phyloP scores from a whole-genome alignment of 192 early-diverging fungal genomes.

The Podila horticola region DNA sequence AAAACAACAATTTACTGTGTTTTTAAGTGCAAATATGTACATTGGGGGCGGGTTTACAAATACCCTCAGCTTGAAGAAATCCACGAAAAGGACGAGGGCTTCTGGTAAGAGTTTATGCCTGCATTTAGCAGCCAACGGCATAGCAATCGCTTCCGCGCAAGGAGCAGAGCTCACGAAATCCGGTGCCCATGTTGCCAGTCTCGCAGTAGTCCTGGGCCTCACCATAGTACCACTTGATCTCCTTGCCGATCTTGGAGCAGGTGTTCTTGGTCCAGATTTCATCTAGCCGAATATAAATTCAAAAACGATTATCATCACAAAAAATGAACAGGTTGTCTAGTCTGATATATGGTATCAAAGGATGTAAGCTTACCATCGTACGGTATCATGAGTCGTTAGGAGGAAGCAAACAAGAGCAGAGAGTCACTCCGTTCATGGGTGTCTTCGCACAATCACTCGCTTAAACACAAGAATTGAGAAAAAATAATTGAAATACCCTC shows the following conservation, averaged over 20 bases:
- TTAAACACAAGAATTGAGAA: background rate
- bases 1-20: too few species aligned
- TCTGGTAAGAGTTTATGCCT: background rate
- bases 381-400: background rate
- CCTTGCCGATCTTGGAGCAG: background rate
- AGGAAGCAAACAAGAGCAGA: background rate
- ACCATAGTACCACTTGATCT: background rate
- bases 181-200: background rate
- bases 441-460: too few species aligned
- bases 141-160: background rate
- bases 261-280: slow-evolving; percentile 8
- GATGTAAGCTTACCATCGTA: too few species aligned
- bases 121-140: background rate
- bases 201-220: background rate
- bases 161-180: background rate
- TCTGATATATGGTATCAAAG: too few species aligned
- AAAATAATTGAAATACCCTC: background rate
- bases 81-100: too few species aligned
- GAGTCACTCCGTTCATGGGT: too few species aligned
- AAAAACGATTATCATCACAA: background rate
- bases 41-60: too few species aligned
- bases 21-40: too few species aligned
- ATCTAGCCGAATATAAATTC: background rate
- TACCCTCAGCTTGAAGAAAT: too few species aligned
- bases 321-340: too few species aligned